Base-by-base conservation (phyloP, 345 rosid genomes). In the Limnanthes douglasii region DNA sequence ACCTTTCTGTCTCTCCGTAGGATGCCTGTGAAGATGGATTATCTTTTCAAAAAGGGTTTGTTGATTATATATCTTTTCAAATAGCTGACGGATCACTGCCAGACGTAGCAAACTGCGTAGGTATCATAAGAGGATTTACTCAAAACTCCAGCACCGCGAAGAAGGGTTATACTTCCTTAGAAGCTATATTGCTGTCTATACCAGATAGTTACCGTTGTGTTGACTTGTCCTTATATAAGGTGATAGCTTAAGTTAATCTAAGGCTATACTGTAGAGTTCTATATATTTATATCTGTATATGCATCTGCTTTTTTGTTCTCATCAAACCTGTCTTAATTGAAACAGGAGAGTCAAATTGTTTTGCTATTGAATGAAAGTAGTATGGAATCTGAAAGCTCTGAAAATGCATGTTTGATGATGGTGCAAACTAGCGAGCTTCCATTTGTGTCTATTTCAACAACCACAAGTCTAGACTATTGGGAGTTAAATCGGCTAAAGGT, bases 191-290 rank as follows among this genome's bases (percentile, higher is more conserved):
- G 53, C 50, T 77, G 43, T 72, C 61, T 42, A 37, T 86, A 31
- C 93, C 92, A 19, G 45, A 56, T 36, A 86, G 66, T 45, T 72
- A 72, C 50, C 51, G 39, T 27, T 77, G 83, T 44, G 83, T 70
- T 31, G 96, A 86, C 55, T 64, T 86, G 41, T 68, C 94, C 15
- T 52, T 86, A 15, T 86, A 86, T 50, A 86, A 86, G 96, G 96
- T 85, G 31, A 64, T 18, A 31, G 43, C 34, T 34, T 30, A 14
- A 21, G 35, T n/a, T n/a, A 42, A 33, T 34, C 43, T 33, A 25
- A 18, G 13, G 30, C 25, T 33, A 26, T 7, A 15, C 18, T 9
- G 10, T 17, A 25, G 1, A 5, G 11, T 43, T 34, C 6, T 61
- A 34, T 34, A 2, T 11, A 34, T 30, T 24, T 20, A 15, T n/a